Evolutionary conservation across 2,329 filamentous ascomycete species (phyloP), one percentile per base, ranked within the genome.

Genomic region (Alternaria sp.): DNA sequence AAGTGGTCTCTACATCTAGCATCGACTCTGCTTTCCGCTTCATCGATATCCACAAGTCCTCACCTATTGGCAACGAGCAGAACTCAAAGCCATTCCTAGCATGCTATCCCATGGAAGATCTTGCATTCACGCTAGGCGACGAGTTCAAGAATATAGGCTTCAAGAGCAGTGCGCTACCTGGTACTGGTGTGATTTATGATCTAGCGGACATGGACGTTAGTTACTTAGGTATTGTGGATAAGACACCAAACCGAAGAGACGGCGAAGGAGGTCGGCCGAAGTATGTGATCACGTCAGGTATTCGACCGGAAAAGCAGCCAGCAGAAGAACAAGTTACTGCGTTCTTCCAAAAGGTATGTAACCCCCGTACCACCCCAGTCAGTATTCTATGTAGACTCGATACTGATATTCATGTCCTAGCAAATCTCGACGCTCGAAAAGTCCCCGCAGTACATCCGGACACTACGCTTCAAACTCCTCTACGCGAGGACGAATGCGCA

Each of bases 31-130:
- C 73, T 0, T 76, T 78, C 51, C 78, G 80, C 25, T 81, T 72
- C 60, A 64, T 75, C 6, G 68, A 79, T 54, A 68, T 70, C 41
- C 64, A 76, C 37, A 72, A 71, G 33, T 60, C 60, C 3, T 66
- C 68, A 6, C 58, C 70, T 3, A 25, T 25, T 4, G 66, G 55
- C 3, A 59, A 67, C 12, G 4, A 57, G 4, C 49, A 21, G 3
- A 69, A 69, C 15, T 62, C 63, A 6, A 79, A 71, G 61, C 80
- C 80, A 0, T 81, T 75, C 51, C 71, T 82, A 4, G 78, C 78
- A 6, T 74, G 78, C 49, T 81, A 82, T 47, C 76, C 79, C 10
- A 75, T 81, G 75, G 59, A 63, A 3, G 78, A 82, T 33, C 30
- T 82, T 23, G 75, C 67, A 0, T 82, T 81, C 53, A 75, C 74